Evolutionary conservation across 108 stramenopile genomes (phyloP).

Genomic region (Fistulifera pelliculosa): DNA sequence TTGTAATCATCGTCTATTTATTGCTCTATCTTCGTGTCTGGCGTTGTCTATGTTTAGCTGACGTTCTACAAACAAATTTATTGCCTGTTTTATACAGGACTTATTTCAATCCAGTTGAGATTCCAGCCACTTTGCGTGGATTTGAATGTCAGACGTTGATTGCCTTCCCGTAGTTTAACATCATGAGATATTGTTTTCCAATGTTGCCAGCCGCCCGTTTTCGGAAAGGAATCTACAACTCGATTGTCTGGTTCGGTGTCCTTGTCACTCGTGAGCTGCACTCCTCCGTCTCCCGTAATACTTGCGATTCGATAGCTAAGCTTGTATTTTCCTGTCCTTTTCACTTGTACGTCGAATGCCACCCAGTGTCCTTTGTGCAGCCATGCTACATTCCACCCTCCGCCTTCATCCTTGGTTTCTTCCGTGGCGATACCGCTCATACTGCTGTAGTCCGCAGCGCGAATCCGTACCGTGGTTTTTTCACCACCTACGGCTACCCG

Average conservation of each 20-base stretch:
- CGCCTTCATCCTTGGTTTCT: not conserved
- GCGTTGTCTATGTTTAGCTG: too few species aligned
- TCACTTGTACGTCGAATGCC: too few species aligned
- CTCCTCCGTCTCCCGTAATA: constrained; percentile 1
- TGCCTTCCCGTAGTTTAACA: not conserved
- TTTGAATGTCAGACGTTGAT: not conserved
- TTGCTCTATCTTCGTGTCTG: too few species aligned
- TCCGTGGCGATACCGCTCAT: too few species aligned
- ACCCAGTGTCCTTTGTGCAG: too few species aligned
- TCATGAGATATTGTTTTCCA: not conserved
- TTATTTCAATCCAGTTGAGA: not conserved
- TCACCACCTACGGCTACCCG: too few species aligned
- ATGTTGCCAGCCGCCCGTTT: not conserved
- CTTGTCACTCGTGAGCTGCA: not conserved
- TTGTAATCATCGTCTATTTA: too few species aligned
- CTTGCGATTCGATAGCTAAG: constrained; percentile 1
- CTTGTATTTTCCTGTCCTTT: not conserved
- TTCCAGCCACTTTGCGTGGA: not conserved
- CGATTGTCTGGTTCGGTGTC: not conserved
- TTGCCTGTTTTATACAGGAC: too few species aligned
- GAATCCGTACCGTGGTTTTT: not conserved
- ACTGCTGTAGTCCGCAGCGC: too few species aligned
- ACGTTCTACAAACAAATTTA: too few species aligned
- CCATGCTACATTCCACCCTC: too few species aligned
- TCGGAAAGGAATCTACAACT: not conserved